A percentile compares a stretch with the other conserved stretches of the same genome.
Evolutionary conservation across 2,329 filamentous ascomycete genomes (phyloP).

Genomic region (Nemania sp.): DNA sequence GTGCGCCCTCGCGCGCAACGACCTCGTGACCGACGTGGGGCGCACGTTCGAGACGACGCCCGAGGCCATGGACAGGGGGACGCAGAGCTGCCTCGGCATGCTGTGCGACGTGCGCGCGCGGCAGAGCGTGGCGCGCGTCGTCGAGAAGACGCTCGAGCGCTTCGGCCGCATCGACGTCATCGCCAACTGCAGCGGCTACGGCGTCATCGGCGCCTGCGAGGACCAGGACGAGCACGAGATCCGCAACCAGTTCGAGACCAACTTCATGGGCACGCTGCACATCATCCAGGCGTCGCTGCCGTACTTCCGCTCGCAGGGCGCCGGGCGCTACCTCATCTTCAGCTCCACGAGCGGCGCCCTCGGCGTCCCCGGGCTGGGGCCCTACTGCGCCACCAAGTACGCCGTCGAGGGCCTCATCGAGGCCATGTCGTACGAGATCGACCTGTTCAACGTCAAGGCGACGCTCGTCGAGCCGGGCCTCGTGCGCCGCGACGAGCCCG

Average conservation of each 20-base stretch:
- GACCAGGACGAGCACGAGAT: slow-evolving; percentile 96
- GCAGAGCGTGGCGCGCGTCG: slow-evolving; percentile 73
- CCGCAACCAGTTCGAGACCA: slow-evolving; percentile 95
- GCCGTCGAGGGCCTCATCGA: slow-evolving; percentile 95
- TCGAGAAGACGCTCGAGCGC: slow-evolving; percentile 70
- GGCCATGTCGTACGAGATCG: slow-evolving; percentile 94
- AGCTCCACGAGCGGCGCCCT: slow-evolving; percentile 89
- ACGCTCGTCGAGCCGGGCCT: slow-evolving; percentile 92
- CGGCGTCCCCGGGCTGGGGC: slow-evolving; percentile 90
- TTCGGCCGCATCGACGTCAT: slow-evolving; percentile 88
- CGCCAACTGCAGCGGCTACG: slow-evolving; percentile 92
- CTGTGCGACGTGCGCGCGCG: slow-evolving; percentile 88
- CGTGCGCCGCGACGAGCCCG: slow-evolving; percentile 82
- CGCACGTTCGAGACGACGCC: slow-evolving; percentile 76
- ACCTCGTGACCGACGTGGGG: slow-evolving; percentile 85
- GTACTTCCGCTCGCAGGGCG: slow-evolving; percentile 77
- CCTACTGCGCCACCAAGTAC: slow-evolving; percentile 97
- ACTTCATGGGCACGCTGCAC: slow-evolving; percentile 93
- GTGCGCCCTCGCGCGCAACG: slow-evolving; percentile 76
- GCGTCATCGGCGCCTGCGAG: slow-evolving; percentile 93
- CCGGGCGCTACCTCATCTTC: slow-evolving; percentile 90
- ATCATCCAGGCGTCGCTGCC: slow-evolving; percentile 89
- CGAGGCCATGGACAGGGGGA: slow-evolving; percentile 72
- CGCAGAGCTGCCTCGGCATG: slow-evolving; percentile 75
- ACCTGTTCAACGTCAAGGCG: slow-evolving; percentile 87